phyloP scores from a whole-genome alignment of 2,329 filamentous ascomycete species.

The Colletotrichum sp. region DNA sequence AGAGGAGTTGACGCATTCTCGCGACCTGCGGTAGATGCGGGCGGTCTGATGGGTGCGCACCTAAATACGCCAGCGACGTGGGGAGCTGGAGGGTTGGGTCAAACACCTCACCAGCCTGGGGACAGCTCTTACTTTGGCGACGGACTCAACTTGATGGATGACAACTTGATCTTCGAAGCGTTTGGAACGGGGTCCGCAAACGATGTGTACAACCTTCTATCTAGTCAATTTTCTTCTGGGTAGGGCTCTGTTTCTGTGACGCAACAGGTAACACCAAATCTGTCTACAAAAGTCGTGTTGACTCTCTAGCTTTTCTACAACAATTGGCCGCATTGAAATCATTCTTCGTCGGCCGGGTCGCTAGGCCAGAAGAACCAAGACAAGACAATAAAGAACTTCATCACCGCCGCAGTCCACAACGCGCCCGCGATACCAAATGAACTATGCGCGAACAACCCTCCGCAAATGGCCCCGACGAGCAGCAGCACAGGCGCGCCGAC shows the following conservation, averaged over 20 bases:
- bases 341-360: slow-evolving; percentile 39
- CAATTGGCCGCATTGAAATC: background rate
- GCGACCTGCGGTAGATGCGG: background rate
- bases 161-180: background rate
- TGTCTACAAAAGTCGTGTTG: background rate
- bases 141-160: background rate
- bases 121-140: background rate
- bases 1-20: background rate
- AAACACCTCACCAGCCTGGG: background rate
- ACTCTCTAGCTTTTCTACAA: background rate
- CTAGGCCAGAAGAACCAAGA: slow-evolving; percentile 68
- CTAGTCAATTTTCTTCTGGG: background rate
- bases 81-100: background rate
- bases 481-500: slow-evolving; percentile 54
- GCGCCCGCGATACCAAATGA: slow-evolving; percentile 55
- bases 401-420: slow-evolving; percentile 62
- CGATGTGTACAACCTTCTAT: background rate
- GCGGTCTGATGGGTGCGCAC: background rate
- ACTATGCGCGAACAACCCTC: slow-evolving; percentile 55
- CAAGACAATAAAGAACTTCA: slow-evolving; percentile 62
- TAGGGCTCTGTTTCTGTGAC: background rate
- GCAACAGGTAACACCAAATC: background rate
- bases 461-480: slow-evolving; percentile 53
- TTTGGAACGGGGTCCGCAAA: background rate
- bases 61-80: background rate